Evolutionary conservation across 2,329 filamentous ascomycete genomes (phyloP).

Genomic region (Dissoconium aciculare): DNA sequence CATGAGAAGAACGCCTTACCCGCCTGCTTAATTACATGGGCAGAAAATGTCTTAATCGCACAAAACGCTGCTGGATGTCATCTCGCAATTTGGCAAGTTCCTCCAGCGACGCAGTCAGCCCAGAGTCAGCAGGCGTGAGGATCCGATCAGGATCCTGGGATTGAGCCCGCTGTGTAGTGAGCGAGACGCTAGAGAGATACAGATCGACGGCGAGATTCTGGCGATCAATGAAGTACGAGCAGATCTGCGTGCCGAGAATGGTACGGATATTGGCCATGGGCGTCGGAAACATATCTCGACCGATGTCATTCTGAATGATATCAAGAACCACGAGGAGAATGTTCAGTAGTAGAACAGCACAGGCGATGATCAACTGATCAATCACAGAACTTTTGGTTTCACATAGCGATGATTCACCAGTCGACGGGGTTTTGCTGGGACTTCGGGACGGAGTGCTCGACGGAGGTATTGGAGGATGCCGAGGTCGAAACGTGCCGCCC

Average conservation of each 20-base stretch:
- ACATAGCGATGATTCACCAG: background rate
- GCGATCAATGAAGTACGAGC: background rate
- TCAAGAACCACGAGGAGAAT: background rate
- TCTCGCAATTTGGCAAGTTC: background rate
- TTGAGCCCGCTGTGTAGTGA: too few relatives aligned
- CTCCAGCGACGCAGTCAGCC: background rate
- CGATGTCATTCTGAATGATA: background rate
- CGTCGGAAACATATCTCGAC: background rate
- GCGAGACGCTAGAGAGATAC: too few relatives aligned
- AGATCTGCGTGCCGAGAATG: background rate
- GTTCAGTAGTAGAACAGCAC: background rate
- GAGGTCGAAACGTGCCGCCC: too few relatives aligned
- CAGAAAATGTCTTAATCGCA: background rate
- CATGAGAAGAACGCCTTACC: too few relatives aligned
- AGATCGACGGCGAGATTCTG: background rate
- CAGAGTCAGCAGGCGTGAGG: too few relatives aligned
- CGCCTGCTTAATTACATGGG: constrained; percentile 1
- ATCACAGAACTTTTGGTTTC: background rate
- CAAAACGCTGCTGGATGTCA: background rate
- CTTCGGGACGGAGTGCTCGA: too few relatives aligned
- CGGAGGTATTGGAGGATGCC: too few relatives aligned
- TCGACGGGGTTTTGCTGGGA: too few relatives aligned
- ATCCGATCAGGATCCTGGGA: too few relatives aligned
- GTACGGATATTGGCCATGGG: background rate
- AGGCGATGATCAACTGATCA: constrained; percentile 1